A percentile compares a stretch with the other conserved stretches of the same genome.
Evolutionary conservation across 108 stramenopile species (phyloP).

Genomic region (Stephanodiscus minutulus): DNA sequence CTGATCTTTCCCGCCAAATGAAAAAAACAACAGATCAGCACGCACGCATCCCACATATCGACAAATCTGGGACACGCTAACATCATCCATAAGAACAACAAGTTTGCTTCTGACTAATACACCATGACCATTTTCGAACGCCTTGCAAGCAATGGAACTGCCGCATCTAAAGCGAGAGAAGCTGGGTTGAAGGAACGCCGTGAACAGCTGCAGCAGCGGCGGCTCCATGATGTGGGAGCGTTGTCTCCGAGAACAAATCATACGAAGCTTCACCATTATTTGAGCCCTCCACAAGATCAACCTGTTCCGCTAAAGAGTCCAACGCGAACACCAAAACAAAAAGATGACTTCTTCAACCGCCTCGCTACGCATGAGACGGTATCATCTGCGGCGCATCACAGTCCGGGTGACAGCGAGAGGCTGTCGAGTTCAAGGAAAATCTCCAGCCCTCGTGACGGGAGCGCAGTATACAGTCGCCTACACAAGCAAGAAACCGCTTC

Average conservation of each 20-base stretch:
- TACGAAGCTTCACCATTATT: background rate
- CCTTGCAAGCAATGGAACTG: conserved; percentile 21
- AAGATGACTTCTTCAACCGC: conserved; percentile 15
- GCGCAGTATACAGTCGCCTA: conserved; percentile 11
- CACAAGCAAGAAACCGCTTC: conserved; percentile 19
- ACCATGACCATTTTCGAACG: conserved; percentile 16
- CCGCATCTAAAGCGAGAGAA: conserved; percentile 13
- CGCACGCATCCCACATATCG: too few relatives aligned
- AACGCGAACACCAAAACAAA: conserved; percentile 11
- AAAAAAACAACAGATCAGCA: too few relatives aligned
- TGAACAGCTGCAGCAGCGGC: conserved; percentile 10
- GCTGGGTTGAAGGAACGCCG: conserved; percentile 20
- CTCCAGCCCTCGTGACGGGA: background rate
- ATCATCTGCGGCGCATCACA: conserved; percentile 23
- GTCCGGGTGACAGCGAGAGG: background rate
- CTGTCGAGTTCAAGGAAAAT: conserved; percentile 5
- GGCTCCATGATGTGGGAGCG: background rate
- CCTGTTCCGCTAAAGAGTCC: background rate
- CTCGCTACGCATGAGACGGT: conserved; percentile 24
- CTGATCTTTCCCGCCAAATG: too few relatives aligned
- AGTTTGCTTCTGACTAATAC: background rate
- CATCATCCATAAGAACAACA: too few relatives aligned
- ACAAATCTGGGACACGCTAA: too few relatives aligned
- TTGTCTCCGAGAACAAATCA: conserved; percentile 1
- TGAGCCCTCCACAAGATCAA: conserved; percentile 16